Base-by-base conservation (phyloP, 129 eudicot species). In the Pulicaria dysenterica region DNA sequence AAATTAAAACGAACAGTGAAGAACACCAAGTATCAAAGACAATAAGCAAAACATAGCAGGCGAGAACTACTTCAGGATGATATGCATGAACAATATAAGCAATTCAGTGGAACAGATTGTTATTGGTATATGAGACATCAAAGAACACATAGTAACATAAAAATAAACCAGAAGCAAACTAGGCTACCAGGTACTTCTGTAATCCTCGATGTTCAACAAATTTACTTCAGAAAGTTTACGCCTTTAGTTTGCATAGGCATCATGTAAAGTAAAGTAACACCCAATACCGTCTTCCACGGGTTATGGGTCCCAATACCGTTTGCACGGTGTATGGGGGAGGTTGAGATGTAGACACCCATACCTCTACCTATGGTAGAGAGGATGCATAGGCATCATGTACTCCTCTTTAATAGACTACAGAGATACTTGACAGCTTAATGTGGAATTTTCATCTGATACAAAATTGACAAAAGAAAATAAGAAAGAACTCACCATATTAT, bases 401-500 rank as follows among this genome's bases (percentile, higher is more conserved):
- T 61, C 73, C 19, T 31, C 10, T 45, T 17, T 4, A 17, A 64
- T 73, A 50, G 34, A 61, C 51, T 48, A 73, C 17, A 62, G 4
- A 11, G 43, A 48, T 72, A 73, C 10, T 16, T 53, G 63, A 36
- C 71, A 75, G 34, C 42, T 47, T 9, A 58, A 34, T 65, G 73
- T 45, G 60, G 55, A 68, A 46, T 13, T 46, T 58, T 70, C 36
- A 42, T 61, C 53, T 55, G 62, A 43, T 47, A 73, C 41, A 72
- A 15, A 70, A 53, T 37, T 47, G 55, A 8, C 36, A 55, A 31
- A 19, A 34, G 69, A 60, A 61, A 36, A 53, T n/a, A 46, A 72
- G 46, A 74, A 86, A 73, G 47, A 69, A 90, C 94, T 58, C 74
- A 90, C 98, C 96, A 88, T 50, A 76, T 94, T 94, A 79, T 90